Evolutionary conservation across 495 filamentous ascomycete genomes (phyloP).

Genomic region (Aspergillus olivimuriae): DNA sequence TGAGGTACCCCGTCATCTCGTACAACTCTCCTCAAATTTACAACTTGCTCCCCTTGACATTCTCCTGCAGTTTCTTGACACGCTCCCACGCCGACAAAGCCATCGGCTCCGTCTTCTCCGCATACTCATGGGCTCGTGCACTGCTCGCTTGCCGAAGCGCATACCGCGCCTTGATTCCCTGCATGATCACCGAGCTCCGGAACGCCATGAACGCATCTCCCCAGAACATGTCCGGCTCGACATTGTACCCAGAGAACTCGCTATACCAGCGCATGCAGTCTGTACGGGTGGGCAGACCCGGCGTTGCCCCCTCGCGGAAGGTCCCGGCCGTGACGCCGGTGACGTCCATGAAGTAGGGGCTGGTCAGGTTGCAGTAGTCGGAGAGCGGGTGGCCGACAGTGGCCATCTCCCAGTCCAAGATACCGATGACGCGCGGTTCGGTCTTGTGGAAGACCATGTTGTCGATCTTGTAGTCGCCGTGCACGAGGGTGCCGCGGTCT

Average conservation of each 20-base stretch:
- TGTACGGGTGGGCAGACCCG: constrained; percentile 67
- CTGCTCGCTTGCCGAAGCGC: constrained; percentile 88
- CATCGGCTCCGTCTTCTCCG: constrained; percentile 51
- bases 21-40: no score
- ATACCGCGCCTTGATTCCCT: constrained; percentile 85
- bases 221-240: constrained; percentile 47
- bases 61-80: constrained; percentile 42
- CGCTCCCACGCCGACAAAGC: constrained; percentile 71
- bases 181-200: constrained; percentile 72
- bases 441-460: constrained; percentile 91
- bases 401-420: constrained; percentile 96
- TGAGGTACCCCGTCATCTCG: no score
- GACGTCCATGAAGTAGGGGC: constrained; percentile 56
- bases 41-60: constrained; percentile 41
- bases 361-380: constrained; percentile 75
- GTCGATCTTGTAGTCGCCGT: constrained; percentile 98
- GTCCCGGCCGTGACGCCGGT: constrained; percentile 27
- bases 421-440: constrained; percentile 82
- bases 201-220: constrained; percentile 64
- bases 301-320: constrained; percentile 56
- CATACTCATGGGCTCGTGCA: constrained; percentile 69
- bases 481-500: constrained; percentile 73
- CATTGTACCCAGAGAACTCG: constrained; percentile 64
- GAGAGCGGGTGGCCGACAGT: constrained; percentile 91
- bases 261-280: constrained; percentile 73